A percentile compares a stretch with the other conserved stretches of the same genome.
These are phyloP conservation scores for Ogataea saltuana DNA, from an alignment of 805 yeast species.

Conservation along the genomic window DNA sequence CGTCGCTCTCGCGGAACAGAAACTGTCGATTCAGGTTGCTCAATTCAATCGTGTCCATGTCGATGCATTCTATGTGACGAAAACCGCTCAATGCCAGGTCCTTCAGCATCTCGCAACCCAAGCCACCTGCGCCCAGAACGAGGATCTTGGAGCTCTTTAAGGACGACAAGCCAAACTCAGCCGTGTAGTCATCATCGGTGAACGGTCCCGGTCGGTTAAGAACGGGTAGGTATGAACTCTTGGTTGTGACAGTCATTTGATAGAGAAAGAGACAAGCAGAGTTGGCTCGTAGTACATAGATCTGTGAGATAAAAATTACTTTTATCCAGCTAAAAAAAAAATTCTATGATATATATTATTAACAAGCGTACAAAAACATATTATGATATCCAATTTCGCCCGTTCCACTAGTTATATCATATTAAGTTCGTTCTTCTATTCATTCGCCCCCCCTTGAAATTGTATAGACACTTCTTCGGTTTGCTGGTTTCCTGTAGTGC, in stretches of 20 bases:
- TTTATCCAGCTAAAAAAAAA: too few relatives aligned
- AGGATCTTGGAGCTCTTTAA: conserved; percentile 32
- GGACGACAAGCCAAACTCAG: conserved; percentile 22
- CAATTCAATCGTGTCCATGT: conserved; percentile 82
- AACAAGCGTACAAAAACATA: too few relatives aligned
- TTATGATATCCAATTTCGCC: too few relatives aligned
- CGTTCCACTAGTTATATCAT: neutral
- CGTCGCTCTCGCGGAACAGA: conserved; percentile 58
- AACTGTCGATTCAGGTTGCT: conserved; percentile 77
- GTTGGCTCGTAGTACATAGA: too few relatives aligned
- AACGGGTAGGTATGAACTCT: conserved; percentile 8
- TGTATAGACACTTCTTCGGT: conserved; percentile 62
- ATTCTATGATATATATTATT: too few relatives aligned
- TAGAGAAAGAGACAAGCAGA: too few relatives aligned
- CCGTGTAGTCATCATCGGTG: conserved; percentile 34
- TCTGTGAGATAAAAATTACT: too few relatives aligned
- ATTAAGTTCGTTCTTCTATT: conserved; percentile 51
- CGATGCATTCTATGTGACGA: conserved; percentile 63
- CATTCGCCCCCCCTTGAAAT: conserved; percentile 70
- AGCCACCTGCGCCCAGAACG: conserved; percentile 79
- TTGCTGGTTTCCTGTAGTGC: conserved; percentile 60
- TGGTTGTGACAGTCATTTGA: neutral
- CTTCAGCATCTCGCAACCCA: conserved; percentile 80
- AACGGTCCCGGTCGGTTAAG: conserved; percentile 31
- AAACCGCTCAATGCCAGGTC: conserved; percentile 72